A percentile compares a stretch with the other conserved stretches of the same genome.
These are phyloP conservation scores for Eucalyptus marginata DNA, from an alignment of 345 rosid species.

Conservation along the genomic window DNA sequence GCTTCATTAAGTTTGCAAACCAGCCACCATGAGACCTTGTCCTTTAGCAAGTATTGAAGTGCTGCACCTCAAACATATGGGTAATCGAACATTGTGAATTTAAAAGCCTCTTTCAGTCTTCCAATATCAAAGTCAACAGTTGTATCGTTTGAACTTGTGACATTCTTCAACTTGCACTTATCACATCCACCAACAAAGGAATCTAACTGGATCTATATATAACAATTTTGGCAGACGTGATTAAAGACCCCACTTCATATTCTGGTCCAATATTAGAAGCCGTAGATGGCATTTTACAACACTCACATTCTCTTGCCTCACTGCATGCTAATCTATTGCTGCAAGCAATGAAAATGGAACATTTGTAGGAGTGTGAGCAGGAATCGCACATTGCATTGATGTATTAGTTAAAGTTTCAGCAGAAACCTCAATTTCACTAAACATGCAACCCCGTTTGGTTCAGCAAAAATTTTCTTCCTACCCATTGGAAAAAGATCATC, in stretches of 20 bases:
- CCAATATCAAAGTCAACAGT: background rate
- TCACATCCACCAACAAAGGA: conserved; percentile 21
- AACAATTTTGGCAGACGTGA: conserved; percentile 30
- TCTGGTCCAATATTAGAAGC: background rate
- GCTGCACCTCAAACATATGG: conserved; percentile 13
- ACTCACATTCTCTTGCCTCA: conserved; percentile 61
- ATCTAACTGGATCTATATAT: conserved; percentile 1
- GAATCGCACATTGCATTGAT: conserved; percentile 35
- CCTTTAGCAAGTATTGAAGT: conserved; percentile 25
- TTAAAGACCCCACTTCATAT: conserved; percentile 19
- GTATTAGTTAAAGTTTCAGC: conserved; percentile 36
- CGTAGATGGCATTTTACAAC: conserved; percentile 17
- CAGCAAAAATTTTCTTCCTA: conserved; percentile 19
- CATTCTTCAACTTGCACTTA: conserved; percentile 20
- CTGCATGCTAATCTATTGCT: conserved; percentile 56
- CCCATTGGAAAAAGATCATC: background rate
- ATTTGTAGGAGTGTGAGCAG: conserved; percentile 18
- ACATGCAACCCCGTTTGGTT: conserved; percentile 51
- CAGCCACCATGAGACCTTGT: conserved; percentile 43
- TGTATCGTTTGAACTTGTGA: conserved; percentile 8
- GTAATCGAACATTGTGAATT: background rate
- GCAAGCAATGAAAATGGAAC: conserved; percentile 50
- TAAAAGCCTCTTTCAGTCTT: background rate
- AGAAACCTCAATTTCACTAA: conserved; percentile 59
- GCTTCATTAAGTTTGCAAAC: conserved; percentile 29